Percentiles rank a stretch among this genome's conserved stretches.
Conservation (phyloP, 768 basidiomycete genomes). For the Phlebiopsis flavidoalba region DNA sequence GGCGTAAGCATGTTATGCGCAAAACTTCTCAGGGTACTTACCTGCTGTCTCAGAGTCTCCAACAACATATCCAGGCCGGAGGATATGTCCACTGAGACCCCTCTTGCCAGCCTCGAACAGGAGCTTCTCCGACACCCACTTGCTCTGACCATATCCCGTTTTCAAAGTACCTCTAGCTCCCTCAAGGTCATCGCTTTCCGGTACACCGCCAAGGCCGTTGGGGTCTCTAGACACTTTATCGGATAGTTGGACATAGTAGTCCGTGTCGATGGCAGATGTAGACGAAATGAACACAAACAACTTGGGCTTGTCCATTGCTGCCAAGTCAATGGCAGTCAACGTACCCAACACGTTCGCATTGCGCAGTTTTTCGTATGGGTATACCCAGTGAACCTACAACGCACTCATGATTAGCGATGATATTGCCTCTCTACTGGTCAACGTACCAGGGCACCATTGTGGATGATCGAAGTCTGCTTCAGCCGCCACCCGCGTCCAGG, state of each 20-base stretch:
- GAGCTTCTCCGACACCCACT: conserved; percentile 97
- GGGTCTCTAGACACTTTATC: conserved; percentile 50
- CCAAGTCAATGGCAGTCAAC: conserved; percentile 75
- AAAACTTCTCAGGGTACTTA: conserved; percentile 31
- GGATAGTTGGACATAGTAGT: conserved; percentile 83
- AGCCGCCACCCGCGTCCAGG: conserved; percentile 62
- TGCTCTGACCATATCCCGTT: conserved; percentile 94
- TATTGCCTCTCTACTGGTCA: background rate
- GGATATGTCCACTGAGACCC: conserved; percentile 79
- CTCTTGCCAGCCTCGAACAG: conserved; percentile 86
- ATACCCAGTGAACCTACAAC: conserved; percentile 93
- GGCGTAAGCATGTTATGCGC: conserved; percentile 3
- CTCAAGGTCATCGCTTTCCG: conserved; percentile 86
- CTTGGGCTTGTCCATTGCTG: conserved; percentile 71
- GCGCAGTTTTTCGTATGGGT: conserved; percentile 91
- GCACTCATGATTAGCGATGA: background rate
- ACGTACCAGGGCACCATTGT: conserved; percentile 94
- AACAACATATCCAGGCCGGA: conserved; percentile 94
- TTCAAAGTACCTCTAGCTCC: conserved; percentile 70
- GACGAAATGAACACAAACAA: conserved; percentile 87
- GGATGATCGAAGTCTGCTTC: conserved; percentile 83
- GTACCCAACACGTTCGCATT: conserved; percentile 92
- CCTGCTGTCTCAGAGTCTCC: conserved; percentile 87
- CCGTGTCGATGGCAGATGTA: conserved; percentile 91
- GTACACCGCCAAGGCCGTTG: conserved; percentile 57